These are phyloP conservation scores for Tulasnella sp. DNA, from an alignment of 768 basidiomycete species.

Conservation along the genomic window DNA sequence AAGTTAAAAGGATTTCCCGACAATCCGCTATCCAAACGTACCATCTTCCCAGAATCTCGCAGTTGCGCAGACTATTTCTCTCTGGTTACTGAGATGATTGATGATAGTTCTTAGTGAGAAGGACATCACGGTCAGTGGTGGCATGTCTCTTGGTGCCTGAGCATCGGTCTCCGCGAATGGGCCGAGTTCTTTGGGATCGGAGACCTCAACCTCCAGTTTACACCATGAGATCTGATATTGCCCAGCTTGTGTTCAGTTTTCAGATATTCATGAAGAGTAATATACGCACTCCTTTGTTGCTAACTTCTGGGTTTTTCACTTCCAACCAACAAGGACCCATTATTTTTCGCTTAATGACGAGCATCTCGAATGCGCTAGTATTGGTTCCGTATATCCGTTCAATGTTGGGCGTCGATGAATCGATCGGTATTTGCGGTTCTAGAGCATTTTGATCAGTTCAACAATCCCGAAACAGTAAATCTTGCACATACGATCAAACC, in stretches of 20 bases:
- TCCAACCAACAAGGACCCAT: conserved; percentile 98
- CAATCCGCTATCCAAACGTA: too few species aligned
- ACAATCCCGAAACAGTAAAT: background rate
- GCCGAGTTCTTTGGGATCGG: conserved; percentile 78
- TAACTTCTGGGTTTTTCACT: conserved; percentile 61
- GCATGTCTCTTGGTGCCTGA: conserved; percentile 59
- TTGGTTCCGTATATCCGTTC: conserved; percentile 80
- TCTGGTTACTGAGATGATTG: conserved; percentile 85
- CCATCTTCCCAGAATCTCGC: conserved; percentile 71
- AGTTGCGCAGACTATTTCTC: conserved; percentile 82
- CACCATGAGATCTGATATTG: conserved; percentile 95
- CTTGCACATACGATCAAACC: conserved; percentile 56
- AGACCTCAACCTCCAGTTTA: conserved; percentile 74
- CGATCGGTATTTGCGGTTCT: conserved; percentile 66
- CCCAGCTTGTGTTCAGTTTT: background rate
- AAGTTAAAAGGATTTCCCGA: too few species aligned
- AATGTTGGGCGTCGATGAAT: conserved; percentile 71
- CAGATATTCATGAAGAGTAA: background rate
- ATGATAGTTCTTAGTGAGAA: conserved; percentile 79
- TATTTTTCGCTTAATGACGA: conserved; percentile 91
- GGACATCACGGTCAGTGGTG: conserved; percentile 84
- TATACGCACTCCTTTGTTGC: conserved; percentile 59
- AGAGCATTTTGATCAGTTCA: background rate
- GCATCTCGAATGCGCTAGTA: conserved; percentile 82
- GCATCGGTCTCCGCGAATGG: conserved; percentile 64